phyloP scores from a whole-genome alignment of 2,329 filamentous ascomycete species.

The Penicillium polonicum region DNA sequence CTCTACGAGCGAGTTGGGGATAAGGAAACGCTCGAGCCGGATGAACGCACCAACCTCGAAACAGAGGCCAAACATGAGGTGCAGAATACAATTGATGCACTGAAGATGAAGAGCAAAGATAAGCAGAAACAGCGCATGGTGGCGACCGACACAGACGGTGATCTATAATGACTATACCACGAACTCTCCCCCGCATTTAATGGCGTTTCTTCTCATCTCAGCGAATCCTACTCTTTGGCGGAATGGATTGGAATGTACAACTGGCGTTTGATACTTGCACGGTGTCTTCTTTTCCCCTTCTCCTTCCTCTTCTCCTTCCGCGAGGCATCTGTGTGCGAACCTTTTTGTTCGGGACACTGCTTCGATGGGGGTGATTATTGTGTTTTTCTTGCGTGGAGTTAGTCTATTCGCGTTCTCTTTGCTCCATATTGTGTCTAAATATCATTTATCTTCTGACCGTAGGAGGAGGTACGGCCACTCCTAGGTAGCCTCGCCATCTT shows the following conservation, averaged over 20 bases:
- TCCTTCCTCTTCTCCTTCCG: background rate
- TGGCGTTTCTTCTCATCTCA: slow-evolving; percentile 23
- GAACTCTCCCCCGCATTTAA: slow-evolving; percentile 17
- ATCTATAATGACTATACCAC: slow-evolving; percentile 22
- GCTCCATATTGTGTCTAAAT: background rate
- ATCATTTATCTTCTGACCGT: background rate
- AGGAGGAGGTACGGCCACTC: background rate
- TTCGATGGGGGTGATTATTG: background rate
- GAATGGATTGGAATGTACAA: slow-evolving; percentile 5
- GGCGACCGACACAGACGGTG: slow-evolving; percentile 19
- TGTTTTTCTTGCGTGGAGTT: background rate
- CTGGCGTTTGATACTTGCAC: slow-evolving; percentile 4
- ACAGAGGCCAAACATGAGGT: slow-evolving; percentile 76
- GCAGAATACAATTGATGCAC: slow-evolving; percentile 61
- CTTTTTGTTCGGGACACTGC: background rate
- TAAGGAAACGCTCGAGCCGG: slow-evolving; percentile 60
- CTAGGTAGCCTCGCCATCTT: background rate
- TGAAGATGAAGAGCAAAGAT: slow-evolving; percentile 26
- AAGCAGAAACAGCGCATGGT: slow-evolving; percentile 22
- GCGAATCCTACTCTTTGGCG: slow-evolving; percentile 1
- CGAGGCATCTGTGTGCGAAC: background rate
- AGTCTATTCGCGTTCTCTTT: background rate
- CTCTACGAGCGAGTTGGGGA: slow-evolving; percentile 70
- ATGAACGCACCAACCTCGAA: slow-evolving; percentile 69
- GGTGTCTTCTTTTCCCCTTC: background rate